These are phyloP conservation scores for Trichoderma guizhouense DNA, from an alignment of 2,329 filamentous ascomycete species.

Conservation along the genomic window DNA sequence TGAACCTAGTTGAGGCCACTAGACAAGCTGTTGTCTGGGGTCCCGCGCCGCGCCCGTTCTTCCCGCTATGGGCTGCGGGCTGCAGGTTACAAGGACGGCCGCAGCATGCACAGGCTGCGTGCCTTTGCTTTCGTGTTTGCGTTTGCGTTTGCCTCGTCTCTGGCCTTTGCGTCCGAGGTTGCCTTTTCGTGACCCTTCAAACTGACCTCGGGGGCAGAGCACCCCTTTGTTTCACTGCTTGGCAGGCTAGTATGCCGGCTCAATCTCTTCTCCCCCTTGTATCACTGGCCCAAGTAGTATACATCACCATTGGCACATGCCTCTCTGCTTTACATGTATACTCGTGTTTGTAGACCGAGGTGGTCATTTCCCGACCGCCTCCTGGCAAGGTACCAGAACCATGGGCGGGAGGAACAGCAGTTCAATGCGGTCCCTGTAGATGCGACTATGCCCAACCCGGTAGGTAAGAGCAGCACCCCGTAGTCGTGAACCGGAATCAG, in stretches of 20 bases:
- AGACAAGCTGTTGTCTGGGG: conserved; percentile 23
- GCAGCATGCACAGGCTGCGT: conserved; percentile 36
- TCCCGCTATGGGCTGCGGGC: conserved; percentile 26
- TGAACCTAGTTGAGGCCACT: not conserved
- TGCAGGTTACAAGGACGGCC: conserved; percentile 38
- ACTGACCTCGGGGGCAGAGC: not conserved
- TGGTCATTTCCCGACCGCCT: not conserved
- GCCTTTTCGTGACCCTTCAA: not conserved
- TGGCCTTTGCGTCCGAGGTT: not conserved
- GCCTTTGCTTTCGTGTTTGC: conserved; percentile 17
- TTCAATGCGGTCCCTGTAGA: not conserved
- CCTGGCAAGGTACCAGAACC: not conserved
- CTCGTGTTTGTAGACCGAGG: not conserved
- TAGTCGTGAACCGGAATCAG: not conserved
- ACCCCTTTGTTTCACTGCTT: not conserved
- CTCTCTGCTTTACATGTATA: not conserved
- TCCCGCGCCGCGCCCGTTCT: conserved; percentile 31
- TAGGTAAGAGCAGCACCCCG: not conserved
- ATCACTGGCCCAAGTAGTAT: not conserved
- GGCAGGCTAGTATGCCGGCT: not conserved
- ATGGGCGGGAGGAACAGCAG: not conserved
- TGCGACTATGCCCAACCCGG: not conserved
- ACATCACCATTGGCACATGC: not conserved
- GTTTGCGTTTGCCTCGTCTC: not conserved
- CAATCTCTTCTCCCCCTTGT: not conserved